Evolutionary conservation across 1,284 basidiomycete genomes (phyloP).

Genomic region (Schizopora paradoxa): DNA sequence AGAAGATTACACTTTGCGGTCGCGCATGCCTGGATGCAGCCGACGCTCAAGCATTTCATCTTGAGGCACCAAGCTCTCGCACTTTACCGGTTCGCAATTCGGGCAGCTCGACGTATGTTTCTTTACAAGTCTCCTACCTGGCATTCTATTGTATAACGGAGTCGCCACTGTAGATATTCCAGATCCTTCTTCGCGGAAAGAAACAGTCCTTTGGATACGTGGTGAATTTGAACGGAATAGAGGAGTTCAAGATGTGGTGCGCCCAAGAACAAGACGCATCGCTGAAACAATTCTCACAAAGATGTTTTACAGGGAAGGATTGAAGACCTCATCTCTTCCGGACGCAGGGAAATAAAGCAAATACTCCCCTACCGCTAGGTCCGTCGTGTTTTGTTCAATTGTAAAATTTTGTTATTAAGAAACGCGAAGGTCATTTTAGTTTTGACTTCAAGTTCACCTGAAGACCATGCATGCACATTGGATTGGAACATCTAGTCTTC

Average conservation of each 20-base stretch:
- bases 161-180: conserved; percentile 61
- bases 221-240: conserved; percentile 62
- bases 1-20: background rate
- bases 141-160: background rate
- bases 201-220: conserved; percentile 69
- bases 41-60: conserved; percentile 70
- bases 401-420: too few species aligned
- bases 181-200: conserved; percentile 50
- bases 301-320: conserved; percentile 12
- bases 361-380: too few species aligned
- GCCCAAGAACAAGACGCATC: conserved; percentile 10
- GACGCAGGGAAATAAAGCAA: conserved; percentile 11
- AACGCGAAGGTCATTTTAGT: too few species aligned
- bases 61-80: conserved; percentile 53
- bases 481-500: too few species aligned
- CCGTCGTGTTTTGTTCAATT: too few species aligned
- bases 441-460: too few species aligned
- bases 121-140: conserved; percentile 8
- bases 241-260: conserved; percentile 52
- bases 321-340: conserved; percentile 8
- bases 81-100: conserved; percentile 60
- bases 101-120: conserved; percentile 57
- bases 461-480: too few species aligned
- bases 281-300: background rate
- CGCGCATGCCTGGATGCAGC: conserved; percentile 21